Evolutionary conservation across 768 basidiomycete genomes (phyloP).

Genomic region (Collybia sp.): DNA sequence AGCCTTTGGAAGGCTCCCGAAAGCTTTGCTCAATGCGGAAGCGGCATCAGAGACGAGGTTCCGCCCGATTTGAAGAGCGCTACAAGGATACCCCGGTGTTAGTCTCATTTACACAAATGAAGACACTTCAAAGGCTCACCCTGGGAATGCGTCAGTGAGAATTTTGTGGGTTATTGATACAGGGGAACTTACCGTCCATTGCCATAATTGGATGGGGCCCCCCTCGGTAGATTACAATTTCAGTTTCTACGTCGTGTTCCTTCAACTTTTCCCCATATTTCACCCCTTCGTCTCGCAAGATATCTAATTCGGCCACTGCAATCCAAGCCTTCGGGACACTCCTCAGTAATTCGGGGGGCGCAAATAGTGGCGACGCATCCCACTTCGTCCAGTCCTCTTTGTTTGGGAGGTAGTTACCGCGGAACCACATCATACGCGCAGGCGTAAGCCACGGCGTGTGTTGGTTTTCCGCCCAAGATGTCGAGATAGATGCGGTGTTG

Average conservation of each 20-base stretch:
- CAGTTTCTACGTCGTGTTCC: conserved; percentile 45
- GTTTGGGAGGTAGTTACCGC: conserved; percentile 62
- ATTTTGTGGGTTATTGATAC: not conserved
- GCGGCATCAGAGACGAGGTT: conserved; percentile 33
- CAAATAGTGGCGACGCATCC: conserved; percentile 71
- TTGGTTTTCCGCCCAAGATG: conserved; percentile 53
- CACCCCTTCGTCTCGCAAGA: conserved; percentile 62
- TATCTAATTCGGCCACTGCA: conserved; percentile 60
- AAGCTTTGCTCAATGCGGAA: conserved; percentile 24
- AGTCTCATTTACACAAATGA: not conserved
- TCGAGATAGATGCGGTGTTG: conserved; percentile 52
- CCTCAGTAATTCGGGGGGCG: conserved; percentile 47
- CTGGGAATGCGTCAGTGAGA: conserved; percentile 6
- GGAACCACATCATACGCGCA: conserved; percentile 72
- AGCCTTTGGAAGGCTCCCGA: conserved; percentile 2
- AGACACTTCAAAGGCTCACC: conserved; percentile 14
- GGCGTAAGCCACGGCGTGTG: conserved; percentile 57
- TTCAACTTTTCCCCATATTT: conserved; percentile 56
- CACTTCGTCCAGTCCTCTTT: conserved; percentile 54
- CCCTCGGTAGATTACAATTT: conserved; percentile 52
- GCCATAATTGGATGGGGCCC: conserved; percentile 73
- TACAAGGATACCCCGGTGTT: conserved; percentile 1
- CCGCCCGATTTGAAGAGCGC: conserved; percentile 24
- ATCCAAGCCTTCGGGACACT: conserved; percentile 58
- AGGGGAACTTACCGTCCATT: conserved; percentile 55